Base-by-base conservation (phyloP, 495 filamentous ascomycete species). In the Pyronema domesticum region DNA sequence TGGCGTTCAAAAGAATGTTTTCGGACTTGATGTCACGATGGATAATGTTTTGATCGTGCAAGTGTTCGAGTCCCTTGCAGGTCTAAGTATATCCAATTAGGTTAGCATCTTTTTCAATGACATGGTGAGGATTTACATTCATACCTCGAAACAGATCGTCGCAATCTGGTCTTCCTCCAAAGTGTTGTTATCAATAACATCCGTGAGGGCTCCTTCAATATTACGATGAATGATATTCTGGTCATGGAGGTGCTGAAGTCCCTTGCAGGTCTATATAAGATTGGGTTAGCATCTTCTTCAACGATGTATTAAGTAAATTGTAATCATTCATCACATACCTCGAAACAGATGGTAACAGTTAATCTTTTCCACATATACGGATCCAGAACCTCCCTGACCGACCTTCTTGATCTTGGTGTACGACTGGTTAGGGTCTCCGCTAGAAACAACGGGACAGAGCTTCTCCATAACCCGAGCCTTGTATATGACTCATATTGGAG, bases 401-500 rank as follows among this genome's bases (percentile, higher is more conserved):
- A 98, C 95, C 75, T 98, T 98, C 74, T 95, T 95, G 66, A 96
- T 89, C 72, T 98, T 98, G 60, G 85, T 85, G 68, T 98, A 98
- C 3, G 86, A 87, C 51, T 87, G 73, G 56, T 89, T 83, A 14
- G 91, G 91, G 63, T 93, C 87, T 42, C 88, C 85, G 60, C 86
- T 87, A 45, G 87, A 94, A 0, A 98, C 91, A 3, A 93, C 89
- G 55, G 91, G 81, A 60, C 87, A 80, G 46, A 98, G 70, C 65
- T 87, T 89, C 55, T 85, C 81, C 91, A 98, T 98, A 33, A 98
- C 91, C 67, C 96, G 87, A 60, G 77, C 82, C 69, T 98, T 93
- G 39, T 93, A 65, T 94, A 83, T 68, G 61, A 60, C 84, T 80
- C 91, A 98, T 96, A 60, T 79, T 86, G 48, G 89, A 95, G 84